phyloP scores from a whole-genome alignment of 2,329 filamentous ascomycete genomes.

The Aspergillus ochraceoroseus region DNA sequence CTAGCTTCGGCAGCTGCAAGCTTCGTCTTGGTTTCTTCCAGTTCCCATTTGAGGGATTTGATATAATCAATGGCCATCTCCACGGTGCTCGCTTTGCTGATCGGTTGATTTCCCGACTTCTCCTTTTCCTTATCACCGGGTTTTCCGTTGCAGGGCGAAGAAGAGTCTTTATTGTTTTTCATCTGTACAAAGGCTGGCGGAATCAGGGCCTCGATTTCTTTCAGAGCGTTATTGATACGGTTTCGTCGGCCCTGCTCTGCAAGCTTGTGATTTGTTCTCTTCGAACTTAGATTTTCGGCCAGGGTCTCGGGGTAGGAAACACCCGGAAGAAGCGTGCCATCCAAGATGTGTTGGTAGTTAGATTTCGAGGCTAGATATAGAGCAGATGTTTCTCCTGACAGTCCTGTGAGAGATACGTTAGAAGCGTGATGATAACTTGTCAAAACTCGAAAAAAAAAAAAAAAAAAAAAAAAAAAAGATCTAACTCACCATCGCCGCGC shows the following conservation, averaged over 20 bases:
- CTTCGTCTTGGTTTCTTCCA: slow-evolving; percentile 59
- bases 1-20: slow-evolving; percentile 63
- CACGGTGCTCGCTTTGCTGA: slow-evolving; percentile 95
- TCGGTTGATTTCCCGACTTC: slow-evolving; percentile 53
- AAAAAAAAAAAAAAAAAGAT: slow-evolving; percentile 23
- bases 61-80: slow-evolving; percentile 96
- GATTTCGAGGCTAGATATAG: slow-evolving; percentile 86
- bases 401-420: slow-evolving; percentile 27
- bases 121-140: slow-evolving; percentile 48
- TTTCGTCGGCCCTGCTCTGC: slow-evolving; percentile 94
- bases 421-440: too few species aligned
- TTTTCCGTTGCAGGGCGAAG: slow-evolving; percentile 38
- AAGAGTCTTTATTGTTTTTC: slow-evolving; percentile 36
- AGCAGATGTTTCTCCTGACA: slow-evolving; percentile 58
- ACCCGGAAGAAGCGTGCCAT: slow-evolving; percentile 84
- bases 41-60: slow-evolving; percentile 71
- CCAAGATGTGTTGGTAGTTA: slow-evolving; percentile 95
- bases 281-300: slow-evolving; percentile 89
- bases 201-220: slow-evolving; percentile 84
- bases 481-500: slow-evolving; percentile 59
- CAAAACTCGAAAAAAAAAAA: background rate
- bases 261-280: slow-evolving; percentile 95
- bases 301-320: slow-evolving; percentile 86
- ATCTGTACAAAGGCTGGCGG: slow-evolving; percentile 52
- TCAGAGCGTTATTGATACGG: slow-evolving; percentile 87